Conservation (phyloP, 345 rosid genomes). For the Euphorbia lathyris region DNA sequence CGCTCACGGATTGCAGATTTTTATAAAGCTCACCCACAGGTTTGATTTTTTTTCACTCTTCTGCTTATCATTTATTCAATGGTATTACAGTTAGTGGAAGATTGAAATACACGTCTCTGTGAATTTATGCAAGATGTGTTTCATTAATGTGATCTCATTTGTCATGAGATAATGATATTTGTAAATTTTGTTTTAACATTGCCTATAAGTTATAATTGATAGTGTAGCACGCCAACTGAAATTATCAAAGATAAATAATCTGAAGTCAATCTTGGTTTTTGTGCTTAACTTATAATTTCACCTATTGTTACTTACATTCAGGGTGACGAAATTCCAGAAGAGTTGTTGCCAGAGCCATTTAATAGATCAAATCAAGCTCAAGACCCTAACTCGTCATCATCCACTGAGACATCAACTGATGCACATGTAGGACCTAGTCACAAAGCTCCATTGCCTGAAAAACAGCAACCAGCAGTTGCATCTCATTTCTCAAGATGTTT, state of each 20-base stretch:
- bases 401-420: conserved; percentile 4
- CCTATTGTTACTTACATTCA: too few relatives aligned
- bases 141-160: too few relatives aligned
- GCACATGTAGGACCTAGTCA: background rate
- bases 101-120: background rate
- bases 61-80: background rate
- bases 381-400: conserved; percentile 11
- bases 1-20: conserved; percentile 54
- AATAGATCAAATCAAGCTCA: conserved; percentile 27
- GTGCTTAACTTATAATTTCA: too few relatives aligned
- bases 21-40: conserved; percentile 66
- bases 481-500: conserved; percentile 46
- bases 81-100: too few relatives aligned
- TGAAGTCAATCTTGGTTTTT: background rate
- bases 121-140: background rate
- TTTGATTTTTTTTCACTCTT: conserved; percentile 2
- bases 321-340: conserved; percentile 81
- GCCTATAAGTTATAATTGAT: too few relatives aligned
- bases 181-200: background rate
- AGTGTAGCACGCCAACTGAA: too few relatives aligned
- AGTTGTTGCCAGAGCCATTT: conserved; percentile 68
- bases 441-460: background rate
- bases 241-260: too few relatives aligned
- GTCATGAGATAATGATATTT: background rate
- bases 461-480: conserved; percentile 31